Percentiles rank a stretch among this genome's conserved stretches.
These are phyloP conservation scores for Cryptococcus sp. DNA, from an alignment of 1,284 basidiomycete species.

Conservation along the genomic window DNA sequence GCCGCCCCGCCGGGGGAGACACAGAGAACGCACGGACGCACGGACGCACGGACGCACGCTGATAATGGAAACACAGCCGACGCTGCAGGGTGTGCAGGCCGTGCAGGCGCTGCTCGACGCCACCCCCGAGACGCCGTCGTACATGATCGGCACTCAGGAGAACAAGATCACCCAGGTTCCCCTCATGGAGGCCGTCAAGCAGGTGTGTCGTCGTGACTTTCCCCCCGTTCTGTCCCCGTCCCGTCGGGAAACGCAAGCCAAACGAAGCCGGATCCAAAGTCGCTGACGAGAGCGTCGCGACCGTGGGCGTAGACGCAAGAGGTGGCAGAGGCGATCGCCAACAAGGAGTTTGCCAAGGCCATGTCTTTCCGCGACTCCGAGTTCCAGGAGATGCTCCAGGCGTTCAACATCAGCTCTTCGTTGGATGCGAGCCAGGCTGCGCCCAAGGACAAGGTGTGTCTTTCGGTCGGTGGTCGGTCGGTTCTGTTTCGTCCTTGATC, in stretches of 20 bases:
- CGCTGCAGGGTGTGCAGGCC: conserved; percentile 90
- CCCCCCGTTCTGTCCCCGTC: no score
- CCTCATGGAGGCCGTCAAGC: conserved; percentile 85
- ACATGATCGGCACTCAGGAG: conserved; percentile 95
- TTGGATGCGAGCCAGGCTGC: conserved; percentile 62
- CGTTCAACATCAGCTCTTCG: conserved; percentile 71
- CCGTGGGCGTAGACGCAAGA: conserved; percentile 75
- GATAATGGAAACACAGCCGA: conserved; percentile 61
- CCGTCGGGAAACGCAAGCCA: no score
- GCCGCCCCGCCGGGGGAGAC: no score
- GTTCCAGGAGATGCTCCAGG: conserved; percentile 80
- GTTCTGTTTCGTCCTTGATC: neutral
- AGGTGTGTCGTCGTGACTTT: no score
- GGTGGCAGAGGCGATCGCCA: conserved; percentile 76
- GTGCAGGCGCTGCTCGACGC: conserved; percentile 86
- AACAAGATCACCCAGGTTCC: conserved; percentile 93
- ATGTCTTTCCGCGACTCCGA: conserved; percentile 88
- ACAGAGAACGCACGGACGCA: no score
- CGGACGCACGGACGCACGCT: no score
- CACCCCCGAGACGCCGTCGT: conserved; percentile 84
- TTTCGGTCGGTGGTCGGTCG: neutral
- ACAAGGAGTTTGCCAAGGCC: conserved; percentile 81
- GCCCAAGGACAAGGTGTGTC: conserved; percentile 61
- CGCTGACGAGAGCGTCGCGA: no score
- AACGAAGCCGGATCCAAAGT: no score